A percentile compares a stretch with the other conserved stretches of the same genome.
Conservation (phyloP, 768 basidiomycete genomes). For the Mycena vulgaris region DNA sequence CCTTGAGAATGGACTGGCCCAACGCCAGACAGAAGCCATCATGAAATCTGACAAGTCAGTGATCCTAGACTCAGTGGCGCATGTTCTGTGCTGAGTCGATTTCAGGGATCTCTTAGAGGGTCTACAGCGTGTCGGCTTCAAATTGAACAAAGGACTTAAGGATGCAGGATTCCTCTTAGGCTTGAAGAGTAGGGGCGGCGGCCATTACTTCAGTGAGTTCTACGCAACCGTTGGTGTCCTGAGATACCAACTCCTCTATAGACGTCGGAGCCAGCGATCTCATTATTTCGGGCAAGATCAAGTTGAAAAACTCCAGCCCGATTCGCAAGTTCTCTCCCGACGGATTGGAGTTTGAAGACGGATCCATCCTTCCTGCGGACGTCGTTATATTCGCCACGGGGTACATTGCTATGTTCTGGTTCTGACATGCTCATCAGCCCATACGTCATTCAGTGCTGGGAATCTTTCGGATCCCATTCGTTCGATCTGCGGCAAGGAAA, state of each 20-base stretch:
- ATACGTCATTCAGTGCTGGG: conserved; percentile 54
- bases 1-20: no score
- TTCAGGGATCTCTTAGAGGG: conserved; percentile 70
- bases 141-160: conserved; percentile 63
- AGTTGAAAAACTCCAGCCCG: conserved; percentile 72
- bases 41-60: no score
- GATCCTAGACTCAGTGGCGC: no score
- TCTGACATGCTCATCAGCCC: not conserved
- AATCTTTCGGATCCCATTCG: conserved; percentile 55
- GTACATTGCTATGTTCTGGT: conserved; percentile 44
- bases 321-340: conserved; percentile 57
- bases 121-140: conserved; percentile 72
- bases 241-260: conserved; percentile 39
- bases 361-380: conserved; percentile 62
- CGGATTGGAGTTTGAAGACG: conserved; percentile 64
- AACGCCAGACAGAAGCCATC: no score
- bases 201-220: conserved; percentile 75
- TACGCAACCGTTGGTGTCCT: not conserved
- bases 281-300: conserved; percentile 79
- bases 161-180: conserved; percentile 67
- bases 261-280: conserved; percentile 72
- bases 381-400: conserved; percentile 74
- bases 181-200: conserved; percentile 66
- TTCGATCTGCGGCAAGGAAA: conserved; percentile 58
- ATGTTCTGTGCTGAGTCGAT: no score